A percentile compares a stretch with the other conserved stretches of the same genome.
Conservation (phyloP, 225 moss, liverwort and hornwort species). For the Polytrichum formosum region DNA sequence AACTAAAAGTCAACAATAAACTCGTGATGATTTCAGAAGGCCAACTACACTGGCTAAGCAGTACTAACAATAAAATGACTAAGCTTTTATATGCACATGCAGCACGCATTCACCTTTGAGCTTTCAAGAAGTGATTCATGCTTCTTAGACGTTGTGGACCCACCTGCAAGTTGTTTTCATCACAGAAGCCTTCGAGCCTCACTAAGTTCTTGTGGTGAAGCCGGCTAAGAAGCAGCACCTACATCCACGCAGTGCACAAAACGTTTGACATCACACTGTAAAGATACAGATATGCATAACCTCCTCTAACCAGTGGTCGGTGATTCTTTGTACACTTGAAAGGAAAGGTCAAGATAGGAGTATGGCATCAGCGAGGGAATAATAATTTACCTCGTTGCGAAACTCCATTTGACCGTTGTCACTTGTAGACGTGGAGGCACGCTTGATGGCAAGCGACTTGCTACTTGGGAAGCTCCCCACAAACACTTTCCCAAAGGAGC, state of each 20-base stretch:
- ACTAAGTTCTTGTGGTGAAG: constrained; percentile 74
- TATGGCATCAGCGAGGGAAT: too few relatives aligned
- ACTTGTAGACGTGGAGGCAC: constrained; percentile 32
- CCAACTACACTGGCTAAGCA: too few relatives aligned
- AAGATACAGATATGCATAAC: too few relatives aligned
- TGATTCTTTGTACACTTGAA: neutral
- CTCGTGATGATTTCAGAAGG: too few relatives aligned
- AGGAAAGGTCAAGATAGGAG: neutral
- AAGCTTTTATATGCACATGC: neutral
- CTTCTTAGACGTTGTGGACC: neutral
- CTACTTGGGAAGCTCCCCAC: constrained; percentile 39
- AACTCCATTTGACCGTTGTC: constrained; percentile 38
- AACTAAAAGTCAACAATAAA: neutral
- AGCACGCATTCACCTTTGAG: neutral
- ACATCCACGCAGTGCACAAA: neutral
- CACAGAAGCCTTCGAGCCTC: constrained; percentile 69
- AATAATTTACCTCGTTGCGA: constrained; percentile 52
- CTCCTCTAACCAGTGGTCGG: too few relatives aligned
- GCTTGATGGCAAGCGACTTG: constrained; percentile 59
- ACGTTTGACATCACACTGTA: neutral
- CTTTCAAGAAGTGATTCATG: too few relatives aligned
- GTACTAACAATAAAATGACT: neutral
- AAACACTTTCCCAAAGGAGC: constrained; percentile 72
- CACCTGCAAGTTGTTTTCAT: constrained; percentile 42
- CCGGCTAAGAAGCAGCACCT: constrained; percentile 59